Conservation (phyloP, 345 rosid species). For the Aquilaria malaccensis region DNA sequence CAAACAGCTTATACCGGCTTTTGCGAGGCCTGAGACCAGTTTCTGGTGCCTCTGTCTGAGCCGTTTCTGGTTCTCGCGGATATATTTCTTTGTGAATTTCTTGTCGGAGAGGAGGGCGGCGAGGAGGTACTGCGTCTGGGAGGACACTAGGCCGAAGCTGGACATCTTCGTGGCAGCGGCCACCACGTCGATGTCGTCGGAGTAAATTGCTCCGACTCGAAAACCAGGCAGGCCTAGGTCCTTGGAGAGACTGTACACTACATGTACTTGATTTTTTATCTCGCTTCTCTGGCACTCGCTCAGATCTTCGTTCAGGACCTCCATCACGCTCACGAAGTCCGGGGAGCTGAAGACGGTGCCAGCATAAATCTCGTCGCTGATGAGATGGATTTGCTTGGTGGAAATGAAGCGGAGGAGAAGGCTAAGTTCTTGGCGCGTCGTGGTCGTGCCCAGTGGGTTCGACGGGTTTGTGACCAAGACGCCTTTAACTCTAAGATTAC, state of each 20-base stretch:
- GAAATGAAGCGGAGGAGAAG: constrained; percentile 59
- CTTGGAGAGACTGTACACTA: constrained; percentile 71
- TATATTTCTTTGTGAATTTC: constrained; percentile 52
- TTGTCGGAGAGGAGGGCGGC: constrained; percentile 65
- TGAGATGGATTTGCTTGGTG: constrained; percentile 52
- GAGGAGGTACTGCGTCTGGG: constrained; percentile 71
- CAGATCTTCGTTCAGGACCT: constrained; percentile 47
- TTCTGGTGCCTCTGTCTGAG: constrained; percentile 38
- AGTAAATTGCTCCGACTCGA: constrained; percentile 78
- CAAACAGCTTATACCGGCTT: constrained; percentile 45
- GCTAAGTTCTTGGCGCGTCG: constrained; percentile 47
- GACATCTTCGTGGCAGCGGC: constrained; percentile 86
- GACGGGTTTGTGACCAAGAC: constrained; percentile 80
- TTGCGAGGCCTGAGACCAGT: constrained; percentile 58
- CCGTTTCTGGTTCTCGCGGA: constrained; percentile 51
- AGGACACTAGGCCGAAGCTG: constrained; percentile 76
- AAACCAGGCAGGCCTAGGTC: constrained; percentile 84
- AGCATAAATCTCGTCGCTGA: constrained; percentile 80
- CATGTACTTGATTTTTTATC: constrained; percentile 49
- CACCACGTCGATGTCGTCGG: constrained; percentile 58
- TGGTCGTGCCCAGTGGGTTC: constrained; percentile 71
- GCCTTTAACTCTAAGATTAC: constrained; percentile 64
- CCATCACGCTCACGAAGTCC: constrained; percentile 58
- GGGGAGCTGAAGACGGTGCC: constrained; percentile 74
- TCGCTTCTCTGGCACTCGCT: constrained; percentile 28